Base-by-base conservation (phyloP, 345 rosid genomes). In the Rubroshorea leprosula region DNA sequence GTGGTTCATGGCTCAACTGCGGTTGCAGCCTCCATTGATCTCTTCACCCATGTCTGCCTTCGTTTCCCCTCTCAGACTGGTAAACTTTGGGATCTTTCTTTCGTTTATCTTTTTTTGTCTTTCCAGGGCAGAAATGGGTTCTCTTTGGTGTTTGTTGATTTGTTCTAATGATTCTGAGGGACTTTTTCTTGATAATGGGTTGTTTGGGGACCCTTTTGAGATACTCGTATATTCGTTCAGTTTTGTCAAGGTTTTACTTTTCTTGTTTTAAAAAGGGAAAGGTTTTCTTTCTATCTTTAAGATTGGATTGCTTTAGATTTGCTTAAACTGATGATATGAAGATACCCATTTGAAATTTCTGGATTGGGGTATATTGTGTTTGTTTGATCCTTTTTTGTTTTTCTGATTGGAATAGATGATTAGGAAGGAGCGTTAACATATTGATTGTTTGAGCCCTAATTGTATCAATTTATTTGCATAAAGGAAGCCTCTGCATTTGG, bases 1-100 rank as follows among this genome's bases (percentile, higher is more conserved):
- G 97, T 94, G 63, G 99, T 94, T 27, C 97, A 94, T 72, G 95
- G 99, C 69, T 83, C 84, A 58, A 77, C 95, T 5, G 96, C 96
- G 7, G 85, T 94, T 54, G 96, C 96, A 50, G 83, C 97, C 18
- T 83, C 95, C 74, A 81, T 94, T 83, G 75, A 80, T 78, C 96
- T 90, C 70, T 87, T 67, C 72, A 87, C 89, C 50, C 66, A 54
- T 20, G 82, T 77, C 65, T 66, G 93, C 54, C 70, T 94, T 19
- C 80, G 80, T 44, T 60, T 82, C 67, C 82, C 75, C n/a, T 53
- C 75, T 60, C 74, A 67, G 59, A 61, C 82, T 65, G 89, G 90
- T 86, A 62, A 20, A 20, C 0, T 27, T 12, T 26, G 1, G 2
- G 2, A 5, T 15, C 14, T 50, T 0, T 29, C 0, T 15, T 18